phyloP scores from a whole-genome alignment of 805 yeast species.

The Wickerhamomyces kurtzmanii region DNA sequence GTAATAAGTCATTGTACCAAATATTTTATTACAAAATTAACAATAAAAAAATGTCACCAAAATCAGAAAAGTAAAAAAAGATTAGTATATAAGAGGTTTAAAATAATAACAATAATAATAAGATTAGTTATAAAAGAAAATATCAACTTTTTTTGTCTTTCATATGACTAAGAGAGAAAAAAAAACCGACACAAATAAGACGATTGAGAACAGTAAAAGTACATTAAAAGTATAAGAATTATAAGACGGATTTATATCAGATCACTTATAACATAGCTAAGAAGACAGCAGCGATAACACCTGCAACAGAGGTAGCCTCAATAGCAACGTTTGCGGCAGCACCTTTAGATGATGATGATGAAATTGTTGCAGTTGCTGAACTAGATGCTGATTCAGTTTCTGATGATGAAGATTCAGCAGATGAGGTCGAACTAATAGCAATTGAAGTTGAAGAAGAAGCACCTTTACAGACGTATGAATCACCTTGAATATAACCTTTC shows the following conservation, averaged over 20 bases:
- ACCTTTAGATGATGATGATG: slow-evolving; percentile 20
- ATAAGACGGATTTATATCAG: no score
- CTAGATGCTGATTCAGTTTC: slow-evolving; percentile 27
- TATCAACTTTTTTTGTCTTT: no score
- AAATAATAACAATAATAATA: background rate
- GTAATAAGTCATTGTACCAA: no score
- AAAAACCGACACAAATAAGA: slow-evolving; percentile 35
- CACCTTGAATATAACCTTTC: slow-evolving; percentile 86
- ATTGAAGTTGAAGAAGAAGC: slow-evolving; percentile 41
- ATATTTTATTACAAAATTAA: slow-evolving; percentile 1
- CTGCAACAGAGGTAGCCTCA: slow-evolving; percentile 35
- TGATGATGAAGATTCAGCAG: slow-evolving; percentile 17
- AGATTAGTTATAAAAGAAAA: no score
- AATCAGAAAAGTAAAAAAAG: slow-evolving; percentile 1
- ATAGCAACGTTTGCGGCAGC: slow-evolving; percentile 24
- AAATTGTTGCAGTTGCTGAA: slow-evolving; percentile 27
- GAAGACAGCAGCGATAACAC: slow-evolving; percentile 25
- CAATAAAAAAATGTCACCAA: background rate
- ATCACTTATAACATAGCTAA: slow-evolving; percentile 35
- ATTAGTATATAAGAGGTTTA: slow-evolving; percentile 1
- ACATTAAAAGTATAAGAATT: no score
- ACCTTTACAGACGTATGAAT: slow-evolving; percentile 68
- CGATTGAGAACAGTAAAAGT: no score
- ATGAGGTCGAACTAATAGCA: slow-evolving; percentile 20
- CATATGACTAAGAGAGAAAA: slow-evolving; percentile 45